Conservation (phyloP, 1,284 basidiomycete genomes). For the Waitea zeae region DNA sequence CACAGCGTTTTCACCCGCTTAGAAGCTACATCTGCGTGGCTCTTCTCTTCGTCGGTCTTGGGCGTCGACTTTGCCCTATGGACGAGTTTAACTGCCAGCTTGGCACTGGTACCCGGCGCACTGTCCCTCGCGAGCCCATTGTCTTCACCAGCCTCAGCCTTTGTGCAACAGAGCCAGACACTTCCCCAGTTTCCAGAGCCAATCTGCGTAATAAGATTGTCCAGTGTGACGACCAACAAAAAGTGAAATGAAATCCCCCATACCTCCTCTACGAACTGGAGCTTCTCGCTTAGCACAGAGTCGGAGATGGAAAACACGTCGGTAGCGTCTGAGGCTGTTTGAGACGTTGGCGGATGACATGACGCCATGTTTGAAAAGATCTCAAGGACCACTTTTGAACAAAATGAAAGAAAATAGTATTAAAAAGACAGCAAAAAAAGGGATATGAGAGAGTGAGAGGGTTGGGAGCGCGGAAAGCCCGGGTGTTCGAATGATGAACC, state of each 20-base stretch:
- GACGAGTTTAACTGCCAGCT: slow-evolving; percentile 81
- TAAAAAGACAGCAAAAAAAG: too few species aligned
- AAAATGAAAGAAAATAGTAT: too few species aligned
- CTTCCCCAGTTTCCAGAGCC: slow-evolving; percentile 82
- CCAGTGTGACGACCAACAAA: slow-evolving; percentile 3
- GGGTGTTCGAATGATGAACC: too few species aligned
- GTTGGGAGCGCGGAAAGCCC: too few species aligned
- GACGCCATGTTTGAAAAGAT: too few species aligned
- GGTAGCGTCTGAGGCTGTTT: too few species aligned
- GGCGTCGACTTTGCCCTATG: slow-evolving; percentile 62
- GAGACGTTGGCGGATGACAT: too few species aligned
- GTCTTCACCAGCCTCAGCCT: slow-evolving; percentile 19
- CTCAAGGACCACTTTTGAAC: too few species aligned
- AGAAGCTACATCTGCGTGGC: not conserved
- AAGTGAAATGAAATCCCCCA: slow-evolving; percentile 9
- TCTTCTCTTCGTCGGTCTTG: slow-evolving; percentile 17
- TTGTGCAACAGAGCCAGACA: slow-evolving; percentile 60
- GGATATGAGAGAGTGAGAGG: too few species aligned
- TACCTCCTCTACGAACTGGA: slow-evolving; percentile 65
- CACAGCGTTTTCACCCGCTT: slow-evolving; percentile 66
- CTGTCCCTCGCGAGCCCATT: slow-evolving; percentile 7
- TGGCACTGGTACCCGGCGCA: slow-evolving; percentile 18
- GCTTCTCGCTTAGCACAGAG: slow-evolving; percentile 45
- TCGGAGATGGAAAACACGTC: slow-evolving; percentile 39
- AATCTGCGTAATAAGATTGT: slow-evolving; percentile 26